Conservation (phyloP, 2,329 filamentous ascomycete genomes). For the Ploettnerulaceae sp. region DNA sequence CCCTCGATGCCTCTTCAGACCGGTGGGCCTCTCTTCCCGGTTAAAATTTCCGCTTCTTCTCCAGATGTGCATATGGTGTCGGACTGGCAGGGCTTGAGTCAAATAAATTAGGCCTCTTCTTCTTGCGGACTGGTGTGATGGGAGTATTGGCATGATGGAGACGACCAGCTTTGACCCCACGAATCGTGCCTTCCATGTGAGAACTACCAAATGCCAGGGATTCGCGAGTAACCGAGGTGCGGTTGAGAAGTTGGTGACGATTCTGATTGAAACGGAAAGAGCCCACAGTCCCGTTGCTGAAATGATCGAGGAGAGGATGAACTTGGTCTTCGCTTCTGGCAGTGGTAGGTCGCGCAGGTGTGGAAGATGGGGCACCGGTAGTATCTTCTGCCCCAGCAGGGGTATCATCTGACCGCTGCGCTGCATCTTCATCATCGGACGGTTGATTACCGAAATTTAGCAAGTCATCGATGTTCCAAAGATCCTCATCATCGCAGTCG, state of each 20-base stretch:
- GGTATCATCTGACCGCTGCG: neutral
- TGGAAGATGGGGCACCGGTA: slow-evolving; percentile 41
- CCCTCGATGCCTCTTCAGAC: slow-evolving; percentile 30
- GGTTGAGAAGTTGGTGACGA: slow-evolving; percentile 44
- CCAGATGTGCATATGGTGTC: slow-evolving; percentile 17
- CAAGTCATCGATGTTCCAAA: slow-evolving; percentile 65
- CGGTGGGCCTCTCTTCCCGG: slow-evolving; percentile 17
- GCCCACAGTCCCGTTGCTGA: slow-evolving; percentile 65
- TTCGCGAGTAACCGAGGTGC: slow-evolving; percentile 56
- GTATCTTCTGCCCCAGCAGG: neutral
- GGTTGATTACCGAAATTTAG: slow-evolving; percentile 60
- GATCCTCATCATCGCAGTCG: slow-evolving; percentile 59
- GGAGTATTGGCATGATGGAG: slow-evolving; percentile 61
- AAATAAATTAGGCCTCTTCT: slow-evolving; percentile 11
- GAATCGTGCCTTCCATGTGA: slow-evolving; percentile 55
- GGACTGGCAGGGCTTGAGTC: slow-evolving; percentile 28
- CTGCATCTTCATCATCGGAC: slow-evolving; percentile 57
- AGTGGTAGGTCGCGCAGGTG: slow-evolving; percentile 47
- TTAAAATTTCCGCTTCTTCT: slow-evolving; percentile 30
- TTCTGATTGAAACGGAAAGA: slow-evolving; percentile 68
- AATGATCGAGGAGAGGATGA: slow-evolving; percentile 56
- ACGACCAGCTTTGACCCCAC: slow-evolving; percentile 60
- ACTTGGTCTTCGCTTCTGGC: slow-evolving; percentile 44
- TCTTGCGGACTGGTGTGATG: slow-evolving; percentile 61
- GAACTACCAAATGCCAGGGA: slow-evolving; percentile 58